phyloP scores from a whole-genome alignment of 768 basidiomycete genomes.

The Polyporus arcularius region DNA sequence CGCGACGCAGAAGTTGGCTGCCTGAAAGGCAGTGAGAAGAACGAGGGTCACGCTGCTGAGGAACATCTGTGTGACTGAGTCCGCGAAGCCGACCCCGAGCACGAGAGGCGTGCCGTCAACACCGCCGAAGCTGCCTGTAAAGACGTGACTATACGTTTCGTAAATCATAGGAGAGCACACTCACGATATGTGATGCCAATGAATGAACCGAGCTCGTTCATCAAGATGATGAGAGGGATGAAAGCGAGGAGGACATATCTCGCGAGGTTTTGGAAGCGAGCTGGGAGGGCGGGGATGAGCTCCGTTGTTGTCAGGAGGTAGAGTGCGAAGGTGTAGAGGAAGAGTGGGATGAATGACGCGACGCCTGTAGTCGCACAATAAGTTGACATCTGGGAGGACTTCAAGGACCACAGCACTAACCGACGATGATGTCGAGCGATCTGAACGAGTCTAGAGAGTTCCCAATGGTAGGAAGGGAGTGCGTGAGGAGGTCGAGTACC shows the following conservation, averaged over 20 bases:
- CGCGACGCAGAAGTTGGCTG: constrained; percentile 55
- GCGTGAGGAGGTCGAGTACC: constrained; percentile 61
- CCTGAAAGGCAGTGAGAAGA: constrained; percentile 58
- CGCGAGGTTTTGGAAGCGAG: constrained; percentile 44
- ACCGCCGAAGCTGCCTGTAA: constrained; percentile 9
- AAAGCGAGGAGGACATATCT: constrained; percentile 49
- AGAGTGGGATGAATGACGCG: constrained; percentile 63
- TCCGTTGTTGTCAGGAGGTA: constrained; percentile 55
- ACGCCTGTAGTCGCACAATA: constrained; percentile 35
- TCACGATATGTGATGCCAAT: constrained; percentile 57
- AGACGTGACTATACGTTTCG: not conserved
- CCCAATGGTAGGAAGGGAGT: constrained; percentile 53
- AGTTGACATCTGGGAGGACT: not conserved
- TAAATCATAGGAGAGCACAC: constrained; percentile 23
- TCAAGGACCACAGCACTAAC: constrained; percentile 39
- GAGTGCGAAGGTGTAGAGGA: constrained; percentile 64
- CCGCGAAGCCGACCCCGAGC: constrained; percentile 44
- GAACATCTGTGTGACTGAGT: constrained; percentile 48
- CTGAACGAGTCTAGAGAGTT: constrained; percentile 48
- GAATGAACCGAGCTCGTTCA: constrained; percentile 68
- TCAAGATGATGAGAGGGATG: constrained; percentile 54
- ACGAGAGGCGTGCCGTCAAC: not conserved
- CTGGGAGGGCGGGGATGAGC: constrained; percentile 55
- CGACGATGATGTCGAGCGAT: constrained; percentile 58
- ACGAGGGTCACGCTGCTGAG: constrained; percentile 63